phyloP scores from a whole-genome alignment of 2,329 filamentous ascomycete species.

The Sporothrix sp. region DNA sequence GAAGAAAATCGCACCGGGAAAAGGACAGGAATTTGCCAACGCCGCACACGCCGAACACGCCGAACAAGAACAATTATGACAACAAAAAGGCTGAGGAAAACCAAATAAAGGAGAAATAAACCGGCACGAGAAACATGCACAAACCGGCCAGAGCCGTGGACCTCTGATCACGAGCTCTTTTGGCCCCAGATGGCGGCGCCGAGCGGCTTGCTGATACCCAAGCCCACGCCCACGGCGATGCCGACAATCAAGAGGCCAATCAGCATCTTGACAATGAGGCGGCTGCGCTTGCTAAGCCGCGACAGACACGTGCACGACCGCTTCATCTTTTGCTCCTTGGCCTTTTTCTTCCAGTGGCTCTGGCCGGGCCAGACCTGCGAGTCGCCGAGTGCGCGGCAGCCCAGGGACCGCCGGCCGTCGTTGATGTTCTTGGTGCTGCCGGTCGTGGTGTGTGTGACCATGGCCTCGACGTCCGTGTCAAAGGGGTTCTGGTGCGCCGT shows the following conservation, averaged over 20 bases:
- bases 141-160: too few relatives aligned
- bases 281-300: conserved; percentile 42
- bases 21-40: neutral
- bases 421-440: conserved; percentile 25
- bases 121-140: neutral
- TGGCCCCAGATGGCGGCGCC: conserved; percentile 46
- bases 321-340: conserved; percentile 45
- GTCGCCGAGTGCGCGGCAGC: conserved; percentile 32
- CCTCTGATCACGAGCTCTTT: neutral
- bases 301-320: conserved; percentile 45
- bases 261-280: conserved; percentile 44
- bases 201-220: conserved; percentile 52
- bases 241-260: conserved; percentile 44
- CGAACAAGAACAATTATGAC: neutral
- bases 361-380: conserved; percentile 51
- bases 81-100: neutral
- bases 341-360: conserved; percentile 50
- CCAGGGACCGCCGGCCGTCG: conserved; percentile 19
- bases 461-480: conserved; percentile 48
- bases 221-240: conserved; percentile 44
- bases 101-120: neutral
- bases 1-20: neutral
- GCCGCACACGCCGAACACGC: neutral
- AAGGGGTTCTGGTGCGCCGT: conserved; percentile 41
- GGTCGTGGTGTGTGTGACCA: conserved; percentile 27